These are phyloP conservation scores for Penicillium lividum DNA, from an alignment of 495 filamentous ascomycete genomes.

Conservation along the genomic window DNA sequence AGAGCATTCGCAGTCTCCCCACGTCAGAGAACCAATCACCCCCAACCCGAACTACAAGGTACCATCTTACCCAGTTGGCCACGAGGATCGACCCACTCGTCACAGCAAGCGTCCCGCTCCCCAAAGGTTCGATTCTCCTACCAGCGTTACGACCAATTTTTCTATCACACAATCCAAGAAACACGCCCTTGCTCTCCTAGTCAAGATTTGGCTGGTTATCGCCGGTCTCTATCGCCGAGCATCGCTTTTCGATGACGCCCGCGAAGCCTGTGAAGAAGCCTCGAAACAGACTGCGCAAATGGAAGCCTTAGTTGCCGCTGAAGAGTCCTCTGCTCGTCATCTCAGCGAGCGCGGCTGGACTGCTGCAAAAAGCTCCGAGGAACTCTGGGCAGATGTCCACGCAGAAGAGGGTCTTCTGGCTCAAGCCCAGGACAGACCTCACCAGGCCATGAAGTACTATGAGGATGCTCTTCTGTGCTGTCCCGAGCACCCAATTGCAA, in stretches of 20 bases:
- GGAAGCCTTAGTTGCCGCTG: constrained; percentile 41
- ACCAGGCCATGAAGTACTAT: constrained; percentile 69
- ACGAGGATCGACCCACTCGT: constrained; percentile 48
- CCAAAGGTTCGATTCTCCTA: constrained; percentile 48
- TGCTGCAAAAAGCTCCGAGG: constrained; percentile 70
- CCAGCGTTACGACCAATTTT: constrained; percentile 40
- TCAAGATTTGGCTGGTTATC: constrained; percentile 88
- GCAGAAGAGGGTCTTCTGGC: constrained; percentile 74
- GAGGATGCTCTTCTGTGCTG: constrained; percentile 76
- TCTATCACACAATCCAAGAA: constrained; percentile 48
- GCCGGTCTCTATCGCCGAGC: constrained; percentile 84
- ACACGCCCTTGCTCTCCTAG: constrained; percentile 61
- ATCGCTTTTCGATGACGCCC: constrained; percentile 72
- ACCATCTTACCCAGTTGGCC: constrained; percentile 45
- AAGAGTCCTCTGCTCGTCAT: constrained; percentile 50
- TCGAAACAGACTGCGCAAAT: constrained; percentile 58
- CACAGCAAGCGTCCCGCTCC: constrained; percentile 53
- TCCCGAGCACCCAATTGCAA: constrained; percentile 76
- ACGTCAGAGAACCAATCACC: constrained; percentile 44
- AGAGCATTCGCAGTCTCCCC: constrained; percentile 18
- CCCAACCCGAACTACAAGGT: constrained; percentile 27
- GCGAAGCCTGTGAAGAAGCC: constrained; percentile 81
- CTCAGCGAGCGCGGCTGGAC: constrained; percentile 70
- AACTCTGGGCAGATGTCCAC: constrained; percentile 78
- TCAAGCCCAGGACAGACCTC: constrained; percentile 58